Evolutionary conservation across 2,329 filamentous ascomycete genomes (phyloP).

Genomic region (Clonostachys solani): DNA sequence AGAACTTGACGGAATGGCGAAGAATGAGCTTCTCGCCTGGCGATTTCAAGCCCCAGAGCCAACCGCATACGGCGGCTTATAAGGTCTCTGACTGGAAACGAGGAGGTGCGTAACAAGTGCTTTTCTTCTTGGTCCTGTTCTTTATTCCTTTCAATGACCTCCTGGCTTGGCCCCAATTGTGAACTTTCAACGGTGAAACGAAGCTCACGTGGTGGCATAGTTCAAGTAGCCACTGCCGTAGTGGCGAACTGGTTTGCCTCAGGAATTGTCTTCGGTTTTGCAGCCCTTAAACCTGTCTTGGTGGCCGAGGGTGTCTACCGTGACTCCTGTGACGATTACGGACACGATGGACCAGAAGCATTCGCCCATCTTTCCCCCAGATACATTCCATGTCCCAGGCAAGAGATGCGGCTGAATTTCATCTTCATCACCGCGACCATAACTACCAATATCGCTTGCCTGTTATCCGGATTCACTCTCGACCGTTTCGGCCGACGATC

Average conservation of each 20-base stretch:
- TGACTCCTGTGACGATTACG: conserved; percentile 46
- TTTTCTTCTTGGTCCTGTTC: too few species aligned
- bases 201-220: conserved; percentile 27
- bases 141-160: too few species aligned
- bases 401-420: conserved; percentile 63
- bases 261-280: conserved; percentile 78
- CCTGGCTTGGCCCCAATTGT: too few species aligned
- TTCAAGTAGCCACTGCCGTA: conserved; percentile 65
- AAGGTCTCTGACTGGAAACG: conserved; percentile 18
- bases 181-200: neutral
- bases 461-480: conserved; percentile 79
- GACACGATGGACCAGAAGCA: conserved; percentile 9
- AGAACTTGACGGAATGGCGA: conserved; percentile 13
- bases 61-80: conserved; percentile 21
- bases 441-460: conserved; percentile 77
- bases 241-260: conserved; percentile 73
- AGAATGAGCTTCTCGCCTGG: conserved; percentile 18
- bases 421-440: conserved; percentile 91
- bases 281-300: conserved; percentile 77
- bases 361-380: too few species aligned
- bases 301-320: conserved; percentile 68
- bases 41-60: conserved; percentile 13
- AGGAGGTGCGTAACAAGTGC: conserved; percentile 9
- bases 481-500: conserved; percentile 76
- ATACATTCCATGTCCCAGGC: conserved; percentile 38